Conservation (phyloP, 208 protist species). For the Leishmania turanica region DNA sequence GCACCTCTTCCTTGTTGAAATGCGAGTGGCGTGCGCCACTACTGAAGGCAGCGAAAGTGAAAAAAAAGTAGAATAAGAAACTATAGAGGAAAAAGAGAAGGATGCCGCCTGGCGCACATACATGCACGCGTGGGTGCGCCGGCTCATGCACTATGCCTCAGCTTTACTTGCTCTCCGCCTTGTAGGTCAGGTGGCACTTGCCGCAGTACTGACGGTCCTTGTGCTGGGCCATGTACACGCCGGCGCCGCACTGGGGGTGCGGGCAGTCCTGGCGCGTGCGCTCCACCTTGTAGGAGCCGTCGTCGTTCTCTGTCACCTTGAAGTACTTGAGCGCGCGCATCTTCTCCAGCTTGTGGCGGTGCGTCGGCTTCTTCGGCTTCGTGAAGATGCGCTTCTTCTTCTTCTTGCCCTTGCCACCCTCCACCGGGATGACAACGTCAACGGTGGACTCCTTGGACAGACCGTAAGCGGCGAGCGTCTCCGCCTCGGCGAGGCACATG, state of each 20-base stretch:
- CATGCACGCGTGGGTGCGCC: neutral
- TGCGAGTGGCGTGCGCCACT: neutral
- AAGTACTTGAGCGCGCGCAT: conserved; percentile 99
- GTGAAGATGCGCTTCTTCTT: conserved; percentile 99
- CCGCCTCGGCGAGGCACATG: conserved; percentile 82
- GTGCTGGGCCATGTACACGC: conserved; percentile 99
- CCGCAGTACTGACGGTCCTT: conserved; percentile 99
- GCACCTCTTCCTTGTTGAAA: neutral
- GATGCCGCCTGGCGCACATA: neutral
- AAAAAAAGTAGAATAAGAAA: neutral
- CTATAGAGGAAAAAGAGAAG: neutral
- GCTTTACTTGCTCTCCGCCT: conserved; percentile 35
- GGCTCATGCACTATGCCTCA: neutral
- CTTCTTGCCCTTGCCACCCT: conserved; percentile 97
- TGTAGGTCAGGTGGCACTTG: conserved; percentile 98
- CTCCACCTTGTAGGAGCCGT: conserved; percentile 97
- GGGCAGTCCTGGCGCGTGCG: conserved; percentile 96
- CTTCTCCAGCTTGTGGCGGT: conserved; percentile 99
- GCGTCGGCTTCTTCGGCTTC: conserved; percentile 99
- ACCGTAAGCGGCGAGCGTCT: conserved; percentile 66
- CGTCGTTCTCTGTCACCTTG: conserved; percentile 97
- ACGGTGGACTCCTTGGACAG: conserved; percentile 90
- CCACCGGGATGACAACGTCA: conserved; percentile 86
- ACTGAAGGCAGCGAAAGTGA: neutral
- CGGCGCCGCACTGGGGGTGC: conserved; percentile 95